Conservation (phyloP, 352 stramenopile species). For the Phytophthora ohioensis region DNA sequence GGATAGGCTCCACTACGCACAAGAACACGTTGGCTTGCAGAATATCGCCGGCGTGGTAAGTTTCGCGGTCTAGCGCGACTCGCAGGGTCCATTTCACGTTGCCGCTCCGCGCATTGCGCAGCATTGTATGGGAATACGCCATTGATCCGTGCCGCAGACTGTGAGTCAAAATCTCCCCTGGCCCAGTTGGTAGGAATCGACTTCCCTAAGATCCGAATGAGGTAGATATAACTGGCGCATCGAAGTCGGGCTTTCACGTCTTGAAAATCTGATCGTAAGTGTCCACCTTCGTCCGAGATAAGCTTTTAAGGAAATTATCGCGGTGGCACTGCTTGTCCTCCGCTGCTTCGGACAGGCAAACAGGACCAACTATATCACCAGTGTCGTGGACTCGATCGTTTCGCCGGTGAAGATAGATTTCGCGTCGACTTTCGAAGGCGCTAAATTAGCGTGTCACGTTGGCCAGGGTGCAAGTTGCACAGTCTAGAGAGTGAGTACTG, state of each 20-base stretch:
- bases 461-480: no score
- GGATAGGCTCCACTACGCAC: slow-evolving; percentile 15
- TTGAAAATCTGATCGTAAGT: slow-evolving; percentile 15
- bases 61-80: slow-evolving; percentile 22
- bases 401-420: background rate
- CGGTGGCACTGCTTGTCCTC: no score
- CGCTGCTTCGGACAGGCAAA: no score
- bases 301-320: no score
- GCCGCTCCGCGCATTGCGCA: slow-evolving; percentile 17
- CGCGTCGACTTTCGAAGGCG: slow-evolving; percentile 4
- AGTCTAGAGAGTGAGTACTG: no score
- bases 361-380: no score
- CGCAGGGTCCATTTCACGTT: slow-evolving; percentile 27
- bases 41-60: slow-evolving; percentile 23
- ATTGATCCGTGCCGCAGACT: background rate
- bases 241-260: background rate
- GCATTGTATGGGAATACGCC: slow-evolving; percentile 8
- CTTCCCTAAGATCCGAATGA: background rate
- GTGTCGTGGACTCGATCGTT: background rate
- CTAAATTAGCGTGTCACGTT: background rate
- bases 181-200: background rate
- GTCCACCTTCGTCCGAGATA: background rate
- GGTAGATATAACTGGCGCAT: background rate
- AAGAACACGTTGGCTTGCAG: slow-evolving; percentile 28
- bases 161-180: background rate